Percentiles rank a stretch among this genome's conserved stretches.
These are phyloP conservation scores for Mycosphaerella arachidis DNA, from an alignment of 2,329 filamentous ascomycete species.

Conservation along the genomic window DNA sequence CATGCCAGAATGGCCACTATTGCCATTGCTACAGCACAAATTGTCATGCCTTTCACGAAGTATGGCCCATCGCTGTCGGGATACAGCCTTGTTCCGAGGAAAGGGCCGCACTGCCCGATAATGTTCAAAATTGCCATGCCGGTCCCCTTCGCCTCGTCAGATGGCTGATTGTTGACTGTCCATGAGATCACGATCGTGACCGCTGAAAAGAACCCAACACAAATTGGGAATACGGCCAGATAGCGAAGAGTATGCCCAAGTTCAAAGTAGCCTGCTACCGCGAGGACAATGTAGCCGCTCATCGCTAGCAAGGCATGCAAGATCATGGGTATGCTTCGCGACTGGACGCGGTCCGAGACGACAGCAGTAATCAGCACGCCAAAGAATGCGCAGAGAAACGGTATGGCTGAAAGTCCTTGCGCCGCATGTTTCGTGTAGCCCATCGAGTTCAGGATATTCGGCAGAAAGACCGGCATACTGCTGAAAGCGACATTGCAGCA, in stretches of 20 bases:
- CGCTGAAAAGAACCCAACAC: slow-evolving; percentile 75
- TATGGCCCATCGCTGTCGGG: slow-evolving; percentile 47
- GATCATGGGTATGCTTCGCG: slow-evolving; percentile 63
- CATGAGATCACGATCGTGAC: slow-evolving; percentile 82
- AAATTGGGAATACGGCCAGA: slow-evolving; percentile 70
- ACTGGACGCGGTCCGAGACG: slow-evolving; percentile 62
- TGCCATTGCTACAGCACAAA: slow-evolving; percentile 50
- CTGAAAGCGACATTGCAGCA: slow-evolving; percentile 83
- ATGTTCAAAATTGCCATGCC: slow-evolving; percentile 78
- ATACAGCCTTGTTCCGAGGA: slow-evolving; percentile 53
- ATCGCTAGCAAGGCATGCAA: slow-evolving; percentile 64
- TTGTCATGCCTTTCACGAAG: slow-evolving; percentile 47
- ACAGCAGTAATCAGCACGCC: slow-evolving; percentile 67
- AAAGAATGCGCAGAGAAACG: slow-evolving; percentile 72
- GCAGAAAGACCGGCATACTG: slow-evolving; percentile 81
- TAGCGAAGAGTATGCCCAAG: slow-evolving; percentile 53
- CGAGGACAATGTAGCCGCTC: slow-evolving; percentile 43
- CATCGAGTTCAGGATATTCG: slow-evolving; percentile 58
- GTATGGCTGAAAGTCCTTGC: slow-evolving; percentile 76
- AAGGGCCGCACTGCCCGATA: slow-evolving; percentile 73
- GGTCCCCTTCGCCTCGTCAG: slow-evolving; percentile 63
- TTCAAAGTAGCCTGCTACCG: slow-evolving; percentile 39
- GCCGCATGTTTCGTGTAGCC: slow-evolving; percentile 63
- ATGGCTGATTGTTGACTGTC: slow-evolving; percentile 80
- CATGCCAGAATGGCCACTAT: slow-evolving; percentile 42